These are phyloP conservation scores for Pterula multifida DNA, from an alignment of 1,284 basidiomycete genomes.

Conservation along the genomic window DNA sequence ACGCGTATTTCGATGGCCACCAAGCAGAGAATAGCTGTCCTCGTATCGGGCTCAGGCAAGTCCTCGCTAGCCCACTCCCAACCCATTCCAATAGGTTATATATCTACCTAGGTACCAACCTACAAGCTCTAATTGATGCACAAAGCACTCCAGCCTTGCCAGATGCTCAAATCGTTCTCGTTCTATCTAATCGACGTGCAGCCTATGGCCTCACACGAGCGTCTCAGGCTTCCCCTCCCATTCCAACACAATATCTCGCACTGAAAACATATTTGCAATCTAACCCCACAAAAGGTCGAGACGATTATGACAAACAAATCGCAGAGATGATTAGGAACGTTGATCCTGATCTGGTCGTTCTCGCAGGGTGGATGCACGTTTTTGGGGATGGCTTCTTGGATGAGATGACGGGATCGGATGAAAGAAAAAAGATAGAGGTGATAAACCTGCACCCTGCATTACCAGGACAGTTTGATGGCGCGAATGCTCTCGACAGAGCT, in stretches of 20 bases:
- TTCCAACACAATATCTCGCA: conserved; percentile 77
- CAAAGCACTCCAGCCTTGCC: conserved; percentile 55
- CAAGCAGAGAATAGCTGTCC: conserved; percentile 25
- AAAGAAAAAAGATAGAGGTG: conserved; percentile 50
- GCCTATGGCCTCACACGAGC: conserved; percentile 87
- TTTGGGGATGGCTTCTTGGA: conserved; percentile 50
- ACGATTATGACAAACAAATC: conserved; percentile 82
- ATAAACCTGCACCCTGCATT: conserved; percentile 97
- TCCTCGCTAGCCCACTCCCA: neutral
- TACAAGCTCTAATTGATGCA: conserved; percentile 93
- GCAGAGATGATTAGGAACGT: conserved; percentile 56
- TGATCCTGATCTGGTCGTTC: conserved; percentile 77
- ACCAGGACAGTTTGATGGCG: conserved; percentile 90
- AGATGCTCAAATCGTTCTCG: conserved; percentile 62
- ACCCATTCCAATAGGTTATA: conserved; percentile 26
- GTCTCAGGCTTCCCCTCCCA: conserved; percentile 51
- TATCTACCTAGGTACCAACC: conserved; percentile 70
- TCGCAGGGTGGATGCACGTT: conserved; percentile 98
- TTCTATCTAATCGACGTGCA: conserved; percentile 87
- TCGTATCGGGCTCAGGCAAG: conserved; percentile 23
- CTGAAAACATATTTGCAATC: conserved; percentile 78
- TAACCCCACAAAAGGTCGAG: conserved; percentile 61
- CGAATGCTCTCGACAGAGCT: conserved; percentile 81
- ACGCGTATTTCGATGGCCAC: neutral
- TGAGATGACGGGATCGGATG: conserved; percentile 28